Evolutionary conservation across 176 grass and related monocot genomes (phyloP).

Genomic region (Oryza glaberrima): DNA sequence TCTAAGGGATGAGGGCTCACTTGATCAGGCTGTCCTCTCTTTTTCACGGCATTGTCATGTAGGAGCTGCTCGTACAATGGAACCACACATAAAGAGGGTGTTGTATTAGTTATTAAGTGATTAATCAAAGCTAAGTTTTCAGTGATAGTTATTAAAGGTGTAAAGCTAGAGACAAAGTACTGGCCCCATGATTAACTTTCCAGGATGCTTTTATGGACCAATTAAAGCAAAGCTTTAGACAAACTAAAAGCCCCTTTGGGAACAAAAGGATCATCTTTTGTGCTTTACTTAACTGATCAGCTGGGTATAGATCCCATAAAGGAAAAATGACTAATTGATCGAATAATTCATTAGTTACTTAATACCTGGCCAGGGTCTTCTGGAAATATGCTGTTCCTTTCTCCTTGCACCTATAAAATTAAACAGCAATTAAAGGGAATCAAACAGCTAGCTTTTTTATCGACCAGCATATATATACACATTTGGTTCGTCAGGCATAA

Average conservation of each 20-base stretch:
- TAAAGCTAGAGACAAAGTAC: conserved; percentile 55
- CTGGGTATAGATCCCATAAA: conserved; percentile 50
- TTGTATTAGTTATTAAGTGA: conserved; percentile 16
- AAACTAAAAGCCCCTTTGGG: conserved; percentile 47
- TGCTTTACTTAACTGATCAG: conserved; percentile 50
- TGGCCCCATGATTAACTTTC: conserved; percentile 61
- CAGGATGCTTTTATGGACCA: conserved; percentile 48
- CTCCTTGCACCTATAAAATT: conserved; percentile 46
- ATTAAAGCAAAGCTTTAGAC: conserved; percentile 42
- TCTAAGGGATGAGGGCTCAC: background rate
- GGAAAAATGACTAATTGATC: conserved; percentile 21
- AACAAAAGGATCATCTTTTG: conserved; percentile 46
- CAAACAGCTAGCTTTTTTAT: conserved; percentile 38
- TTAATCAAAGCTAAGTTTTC: conserved; percentile 38
- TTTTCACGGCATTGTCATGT: conserved; percentile 46
- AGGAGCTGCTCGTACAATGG: conserved; percentile 45
- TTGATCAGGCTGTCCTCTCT: conserved; percentile 38
- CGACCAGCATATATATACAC: conserved; percentile 34
- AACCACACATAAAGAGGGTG: conserved; percentile 13
- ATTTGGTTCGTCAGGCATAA: conserved; percentile 41
- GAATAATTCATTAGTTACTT: conserved; percentile 34
- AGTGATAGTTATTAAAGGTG: conserved; percentile 51
- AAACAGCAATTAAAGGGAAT: conserved; percentile 36
- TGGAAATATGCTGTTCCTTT: conserved; percentile 59
- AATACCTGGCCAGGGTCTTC: conserved; percentile 81